phyloP scores from a whole-genome alignment of 2,329 filamentous ascomycete genomes.

The Pseudogymnoascus sp. region DNA sequence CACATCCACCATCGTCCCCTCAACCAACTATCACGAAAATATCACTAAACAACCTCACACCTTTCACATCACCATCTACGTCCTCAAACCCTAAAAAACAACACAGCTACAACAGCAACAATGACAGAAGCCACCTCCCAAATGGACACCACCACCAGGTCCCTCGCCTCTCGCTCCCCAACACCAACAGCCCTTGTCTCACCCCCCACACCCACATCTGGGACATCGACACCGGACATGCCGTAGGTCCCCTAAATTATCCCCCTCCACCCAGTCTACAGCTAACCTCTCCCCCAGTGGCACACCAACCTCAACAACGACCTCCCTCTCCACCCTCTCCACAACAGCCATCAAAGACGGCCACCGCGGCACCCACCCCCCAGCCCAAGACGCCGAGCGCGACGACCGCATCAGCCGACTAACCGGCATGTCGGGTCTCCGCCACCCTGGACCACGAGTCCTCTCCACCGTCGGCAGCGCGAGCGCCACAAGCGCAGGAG shows the following conservation, averaged over 20 bases:
- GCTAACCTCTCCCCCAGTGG: conserved; percentile 49
- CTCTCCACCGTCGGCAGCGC: conserved; percentile 81
- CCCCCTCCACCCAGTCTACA: conserved; percentile 14
- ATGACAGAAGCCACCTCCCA: conserved; percentile 44
- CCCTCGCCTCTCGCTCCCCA: conserved; percentile 79
- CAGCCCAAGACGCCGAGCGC: conserved; percentile 75
- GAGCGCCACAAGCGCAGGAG: conserved; percentile 74
- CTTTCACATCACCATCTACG: background rate
- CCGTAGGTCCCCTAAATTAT: conserved; percentile 54
- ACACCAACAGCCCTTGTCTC: conserved; percentile 30
- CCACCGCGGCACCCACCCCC: conserved; percentile 70
- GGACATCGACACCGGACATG: conserved; percentile 51
- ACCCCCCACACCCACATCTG: background rate
- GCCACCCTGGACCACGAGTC: conserved; percentile 29
- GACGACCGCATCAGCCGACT: conserved; percentile 93
- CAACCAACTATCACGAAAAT: background rate
- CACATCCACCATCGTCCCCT: background rate
- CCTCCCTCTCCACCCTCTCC: conserved; percentile 82
- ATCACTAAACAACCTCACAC: background rate
- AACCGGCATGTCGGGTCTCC: conserved; percentile 61
- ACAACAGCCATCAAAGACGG: conserved; percentile 96
- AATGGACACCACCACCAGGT: conserved; percentile 68
- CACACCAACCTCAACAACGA: conserved; percentile 87
- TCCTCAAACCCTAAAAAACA: background rate
- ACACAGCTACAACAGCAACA: background rate